phyloP scores from a whole-genome alignment of 257 asterid genomes.

The Apocynum venetum region DNA sequence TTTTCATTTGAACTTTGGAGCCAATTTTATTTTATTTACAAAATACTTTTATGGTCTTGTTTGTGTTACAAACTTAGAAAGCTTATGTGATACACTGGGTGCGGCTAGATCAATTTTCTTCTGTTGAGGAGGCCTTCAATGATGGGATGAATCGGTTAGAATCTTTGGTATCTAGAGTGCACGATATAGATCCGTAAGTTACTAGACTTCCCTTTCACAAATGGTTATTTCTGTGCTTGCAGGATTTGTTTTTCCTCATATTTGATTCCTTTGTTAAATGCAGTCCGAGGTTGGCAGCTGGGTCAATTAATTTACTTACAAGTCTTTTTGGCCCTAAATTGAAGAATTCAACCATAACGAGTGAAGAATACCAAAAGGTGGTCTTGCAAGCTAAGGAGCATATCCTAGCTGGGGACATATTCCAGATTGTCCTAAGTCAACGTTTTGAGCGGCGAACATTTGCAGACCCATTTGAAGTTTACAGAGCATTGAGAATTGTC shows the following conservation, averaged over 20 bases:
- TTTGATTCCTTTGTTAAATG: conserved; percentile 26
- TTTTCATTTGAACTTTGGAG: background rate
- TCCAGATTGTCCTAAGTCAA: conserved; percentile 96
- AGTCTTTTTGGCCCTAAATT: conserved; percentile 67
- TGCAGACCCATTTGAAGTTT: conserved; percentile 98
- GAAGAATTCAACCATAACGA: conserved; percentile 68
- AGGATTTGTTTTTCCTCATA: conserved; percentile 13
- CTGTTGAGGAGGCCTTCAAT: conserved; percentile 73
- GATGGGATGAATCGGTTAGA: conserved; percentile 72
- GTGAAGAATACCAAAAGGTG: conserved; percentile 67
- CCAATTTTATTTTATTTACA: background rate
- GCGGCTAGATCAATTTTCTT: conserved; percentile 67
- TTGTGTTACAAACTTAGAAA: conserved; percentile 43
- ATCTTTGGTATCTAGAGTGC: conserved; percentile 76
- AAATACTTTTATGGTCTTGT: conserved; percentile 1
- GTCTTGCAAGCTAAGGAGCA: conserved; percentile 86
- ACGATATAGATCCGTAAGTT: conserved; percentile 70
- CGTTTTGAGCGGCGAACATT: conserved; percentile 91
- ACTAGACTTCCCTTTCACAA: background rate
- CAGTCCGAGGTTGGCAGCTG: conserved; percentile 85
- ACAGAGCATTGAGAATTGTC: conserved; percentile 91
- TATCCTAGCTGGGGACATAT: conserved; percentile 95
- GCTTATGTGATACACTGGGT: conserved; percentile 97
- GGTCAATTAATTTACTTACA: conserved; percentile 66
- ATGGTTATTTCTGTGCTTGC: conserved; percentile 7